These are phyloP conservation scores for Truncatella angustata DNA, from an alignment of 2,329 filamentous ascomycete genomes.

Conservation along the genomic window DNA sequence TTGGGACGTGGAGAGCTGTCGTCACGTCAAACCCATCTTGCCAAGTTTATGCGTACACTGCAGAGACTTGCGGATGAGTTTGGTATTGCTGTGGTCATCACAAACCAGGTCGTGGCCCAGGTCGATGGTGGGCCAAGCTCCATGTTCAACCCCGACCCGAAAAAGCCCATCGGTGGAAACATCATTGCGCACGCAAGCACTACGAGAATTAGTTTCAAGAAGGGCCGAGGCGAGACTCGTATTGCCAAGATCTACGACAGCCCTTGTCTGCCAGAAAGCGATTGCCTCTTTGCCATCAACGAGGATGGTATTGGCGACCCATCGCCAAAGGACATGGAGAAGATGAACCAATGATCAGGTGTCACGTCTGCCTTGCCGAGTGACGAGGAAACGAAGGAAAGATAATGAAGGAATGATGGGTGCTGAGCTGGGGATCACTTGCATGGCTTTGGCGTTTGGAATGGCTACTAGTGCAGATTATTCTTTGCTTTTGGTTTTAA, in stretches of 20 bases:
- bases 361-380: not conserved
- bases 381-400: not conserved
- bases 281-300: constrained; percentile 94
- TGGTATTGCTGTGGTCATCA: constrained; percentile 96
- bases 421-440: not conserved
- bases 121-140: constrained; percentile 93
- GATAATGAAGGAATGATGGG: constrained; percentile 2
- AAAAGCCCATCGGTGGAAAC: constrained; percentile 98
- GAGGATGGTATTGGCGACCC: constrained; percentile 97
- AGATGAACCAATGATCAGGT: constrained; percentile 34
- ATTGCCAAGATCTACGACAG: constrained; percentile 99
- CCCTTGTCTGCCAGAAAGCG: constrained; percentile 92
- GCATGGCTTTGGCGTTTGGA: constrained; percentile 8
- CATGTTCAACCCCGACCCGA: constrained; percentile 99
- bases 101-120: constrained; percentile 97
- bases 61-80: constrained; percentile 80
- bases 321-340: constrained; percentile 91
- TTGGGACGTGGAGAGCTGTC: constrained; percentile 94
- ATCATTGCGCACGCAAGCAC: constrained; percentile 98
- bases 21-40: constrained; percentile 84
- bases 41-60: constrained; percentile 83
- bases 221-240: constrained; percentile 90
- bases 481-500: not conserved
- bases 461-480: not conserved
- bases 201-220: constrained; percentile 90